These are phyloP conservation scores for Trichophyton mentagrophytes DNA, from an alignment of 2,329 filamentous ascomycete genomes.

Conservation along the genomic window DNA sequence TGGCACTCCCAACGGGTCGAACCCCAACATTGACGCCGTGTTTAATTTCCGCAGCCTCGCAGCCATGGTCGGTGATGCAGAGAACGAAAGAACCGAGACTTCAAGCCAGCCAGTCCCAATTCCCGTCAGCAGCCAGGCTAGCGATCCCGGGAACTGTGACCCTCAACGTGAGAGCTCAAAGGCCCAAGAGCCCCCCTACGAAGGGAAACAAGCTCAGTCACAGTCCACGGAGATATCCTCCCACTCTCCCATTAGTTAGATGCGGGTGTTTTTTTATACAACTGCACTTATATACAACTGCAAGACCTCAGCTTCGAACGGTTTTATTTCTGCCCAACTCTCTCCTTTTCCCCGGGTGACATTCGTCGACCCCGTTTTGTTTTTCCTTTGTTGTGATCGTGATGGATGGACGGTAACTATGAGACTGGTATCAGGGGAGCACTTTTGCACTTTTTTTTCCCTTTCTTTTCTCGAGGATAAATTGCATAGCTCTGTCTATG, in stretches of 20 bases:
- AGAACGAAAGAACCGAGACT: constrained; percentile 25
- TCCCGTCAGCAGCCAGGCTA: background rate
- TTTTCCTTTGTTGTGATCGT: background rate
- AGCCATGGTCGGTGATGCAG: constrained; percentile 62
- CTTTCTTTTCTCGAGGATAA: background rate
- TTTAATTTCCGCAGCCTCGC: constrained; percentile 86
- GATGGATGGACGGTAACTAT: background rate
- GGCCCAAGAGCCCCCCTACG: background rate
- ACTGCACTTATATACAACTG: background rate
- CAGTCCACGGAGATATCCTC: constrained; percentile 6
- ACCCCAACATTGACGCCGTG: constrained; percentile 56
- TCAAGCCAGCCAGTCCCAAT: background rate
- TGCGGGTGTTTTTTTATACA: no score
- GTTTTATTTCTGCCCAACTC: background rate
- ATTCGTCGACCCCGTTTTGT: background rate
- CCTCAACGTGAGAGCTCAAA: background rate
- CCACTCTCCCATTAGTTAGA: background rate
- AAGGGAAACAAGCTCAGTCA: constrained; percentile 9
- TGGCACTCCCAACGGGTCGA: constrained; percentile 39
- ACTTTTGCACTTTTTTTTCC: no score
- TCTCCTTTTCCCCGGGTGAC: background rate
- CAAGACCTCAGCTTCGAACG: background rate
- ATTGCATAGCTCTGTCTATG: background rate
- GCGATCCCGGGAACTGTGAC: background rate
- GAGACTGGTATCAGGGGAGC: background rate